A percentile compares a stretch with the other conserved stretches of the same genome.
phyloP scores from a whole-genome alignment of 1,139 yeast species.

The Diutina catenulata region DNA sequence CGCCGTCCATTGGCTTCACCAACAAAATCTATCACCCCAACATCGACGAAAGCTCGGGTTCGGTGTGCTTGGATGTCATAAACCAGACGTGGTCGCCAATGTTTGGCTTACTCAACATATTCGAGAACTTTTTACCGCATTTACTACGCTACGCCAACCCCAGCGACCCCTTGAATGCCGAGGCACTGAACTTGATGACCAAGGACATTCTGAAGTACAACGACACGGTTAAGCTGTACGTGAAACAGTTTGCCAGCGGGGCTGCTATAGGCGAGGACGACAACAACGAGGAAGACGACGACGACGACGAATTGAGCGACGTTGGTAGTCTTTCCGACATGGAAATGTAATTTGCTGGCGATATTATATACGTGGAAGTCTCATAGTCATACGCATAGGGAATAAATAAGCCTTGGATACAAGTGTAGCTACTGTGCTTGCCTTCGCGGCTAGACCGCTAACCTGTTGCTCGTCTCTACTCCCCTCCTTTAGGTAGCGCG shows the following conservation, averaged over 20 bases:
- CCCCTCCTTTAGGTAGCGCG: too few relatives aligned
- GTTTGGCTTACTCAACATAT: constrained; percentile 85
- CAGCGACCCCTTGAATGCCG: constrained; percentile 85
- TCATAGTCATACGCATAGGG: too few relatives aligned
- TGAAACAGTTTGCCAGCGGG: constrained; percentile 54
- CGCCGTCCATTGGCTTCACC: constrained; percentile 90
- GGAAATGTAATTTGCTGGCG: too few relatives aligned
- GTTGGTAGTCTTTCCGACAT: constrained; percentile 31
- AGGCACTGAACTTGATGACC: constrained; percentile 75
- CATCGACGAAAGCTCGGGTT: constrained; percentile 80
- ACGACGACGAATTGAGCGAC: constrained; percentile 35
- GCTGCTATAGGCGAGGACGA: constrained; percentile 24
- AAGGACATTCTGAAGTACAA: constrained; percentile 60
- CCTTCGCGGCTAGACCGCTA: too few relatives aligned
- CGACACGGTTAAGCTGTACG: constrained; percentile 62
- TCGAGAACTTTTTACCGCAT: constrained; percentile 91
- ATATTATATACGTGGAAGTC: too few relatives aligned
- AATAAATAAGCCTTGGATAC: too few relatives aligned
- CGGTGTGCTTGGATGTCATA: constrained; percentile 91
- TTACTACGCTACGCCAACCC: constrained; percentile 87
- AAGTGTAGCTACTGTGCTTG: too few relatives aligned
- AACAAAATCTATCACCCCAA: constrained; percentile 93
- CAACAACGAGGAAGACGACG: constrained; percentile 28
- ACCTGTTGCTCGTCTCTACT: too few relatives aligned
- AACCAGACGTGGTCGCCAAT: constrained; percentile 98